Evolutionary conservation across 257 asterid genomes (phyloP), one percentile per base, ranked within the genome.

Genomic region (Eustoma russellianum): DNA sequence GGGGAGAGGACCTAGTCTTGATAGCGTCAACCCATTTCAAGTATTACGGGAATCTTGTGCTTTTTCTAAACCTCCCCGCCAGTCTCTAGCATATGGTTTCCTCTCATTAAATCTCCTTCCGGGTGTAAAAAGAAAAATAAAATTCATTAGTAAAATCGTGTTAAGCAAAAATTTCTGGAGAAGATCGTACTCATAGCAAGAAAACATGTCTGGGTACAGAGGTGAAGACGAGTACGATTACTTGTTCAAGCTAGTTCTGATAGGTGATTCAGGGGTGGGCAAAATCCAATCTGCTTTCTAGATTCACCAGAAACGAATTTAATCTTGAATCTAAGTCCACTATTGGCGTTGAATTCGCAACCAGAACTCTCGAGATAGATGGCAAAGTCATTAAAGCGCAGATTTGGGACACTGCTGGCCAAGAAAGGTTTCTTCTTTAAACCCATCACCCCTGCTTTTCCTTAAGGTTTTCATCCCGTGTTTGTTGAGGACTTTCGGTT

Each of bases 381-480:
- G 52, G 46, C 9, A 61, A 52, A 52, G 59, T 52, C 33, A 61
- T 61, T 45, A 61, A 61, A 61, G 66, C 66, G 41, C 66, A 61
- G 59, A 61, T 61, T 51, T 61, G 66, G 66, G 59, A 61, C 10
- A 61, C 66, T 61, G 66, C 66, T 61, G 66, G 66, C 41, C 66
- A 61, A 16, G 59, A 52, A 44, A 61, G 66, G 66, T 61, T 7
- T 38, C 11, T 11, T 11, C 43, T 38, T 38, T 38, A 24, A 24
- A 24, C 30, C 30, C 30, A 24, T 24, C 30, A 13, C 14, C 57
- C 58, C 41, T 50, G 7, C 35, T 13, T 35, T 24, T 24, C 3
- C 30, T 24, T 24, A 2, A 2, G 30, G 30, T 24, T 24, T 24
- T 24, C 30, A 24, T 24, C 30, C n/a, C 18, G 13, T 58, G 7